Percentiles rank a stretch among this genome's conserved stretches.
Conservation (phyloP, 2,329 filamentous ascomycete genomes). For the Aspergillus fumigatiaffinis region DNA sequence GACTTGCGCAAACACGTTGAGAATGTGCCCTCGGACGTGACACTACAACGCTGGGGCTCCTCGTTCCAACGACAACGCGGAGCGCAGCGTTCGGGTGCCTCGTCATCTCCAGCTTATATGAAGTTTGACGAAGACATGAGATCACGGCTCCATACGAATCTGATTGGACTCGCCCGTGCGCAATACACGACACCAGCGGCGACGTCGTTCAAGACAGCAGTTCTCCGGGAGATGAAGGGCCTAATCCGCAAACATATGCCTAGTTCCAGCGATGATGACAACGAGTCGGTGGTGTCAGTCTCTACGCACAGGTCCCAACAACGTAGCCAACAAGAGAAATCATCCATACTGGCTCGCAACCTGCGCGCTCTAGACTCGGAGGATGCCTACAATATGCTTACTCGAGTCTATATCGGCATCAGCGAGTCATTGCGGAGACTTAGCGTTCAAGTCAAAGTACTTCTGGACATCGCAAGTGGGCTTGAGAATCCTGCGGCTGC, state of each 20-base stretch:
- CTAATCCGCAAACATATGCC: conserved; percentile 82
- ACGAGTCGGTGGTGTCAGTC: conserved; percentile 79
- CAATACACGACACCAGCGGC: conserved; percentile 77
- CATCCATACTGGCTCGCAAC: conserved; percentile 80
- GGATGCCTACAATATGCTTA: conserved; percentile 78
- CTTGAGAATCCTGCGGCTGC: conserved; percentile 39
- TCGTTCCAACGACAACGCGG: conserved; percentile 70
- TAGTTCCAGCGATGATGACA: conserved; percentile 91
- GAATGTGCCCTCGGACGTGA: conserved; percentile 65
- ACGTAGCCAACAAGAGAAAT: conserved; percentile 81
- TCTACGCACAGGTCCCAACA: conserved; percentile 71
- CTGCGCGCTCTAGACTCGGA: conserved; percentile 76
- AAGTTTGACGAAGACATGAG: conserved; percentile 68
- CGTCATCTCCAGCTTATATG: conserved; percentile 74
- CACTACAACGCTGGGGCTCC: conserved; percentile 79
- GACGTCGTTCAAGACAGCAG: conserved; percentile 76
- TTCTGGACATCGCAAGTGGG: conserved; percentile 85
- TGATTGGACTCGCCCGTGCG: conserved; percentile 77
- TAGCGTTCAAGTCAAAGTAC: conserved; percentile 85
- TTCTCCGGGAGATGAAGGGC: conserved; percentile 79
- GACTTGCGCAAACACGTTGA: conserved; percentile 80
- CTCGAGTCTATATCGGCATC: conserved; percentile 79
- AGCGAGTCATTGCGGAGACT: conserved; percentile 81
- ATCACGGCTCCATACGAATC: conserved; percentile 62
- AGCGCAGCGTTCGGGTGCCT: conserved; percentile 61